Evolutionary conservation across 345 rosid species (phyloP), one percentile per base, ranked within the genome.

Genomic region (Citrus hindsii): DNA sequence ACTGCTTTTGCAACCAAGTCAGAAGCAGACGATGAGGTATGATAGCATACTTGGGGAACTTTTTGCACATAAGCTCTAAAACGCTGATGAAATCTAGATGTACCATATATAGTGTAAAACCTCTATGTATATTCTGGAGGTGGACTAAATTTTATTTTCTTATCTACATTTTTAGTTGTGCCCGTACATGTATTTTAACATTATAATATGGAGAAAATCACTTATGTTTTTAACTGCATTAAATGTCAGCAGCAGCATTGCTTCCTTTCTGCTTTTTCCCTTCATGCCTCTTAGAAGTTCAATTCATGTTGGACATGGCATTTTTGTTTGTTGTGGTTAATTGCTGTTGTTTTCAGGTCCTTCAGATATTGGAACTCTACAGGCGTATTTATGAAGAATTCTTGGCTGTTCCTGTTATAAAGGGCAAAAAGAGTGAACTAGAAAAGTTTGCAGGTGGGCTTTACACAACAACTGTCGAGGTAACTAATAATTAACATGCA

Each of bases 361-460:
- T 88, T 79, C 84, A 88, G 80, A 89, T 96, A 82, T 86, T 96
- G 93, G 98, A 94, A 77, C 91, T 96, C 10, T 96, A 96, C 81
- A 85, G 93, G 33, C 87, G 92, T 67, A 90, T 96, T 73, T 94
- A 96, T 77, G 97, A 96, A 86, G 98, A 92, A 77, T 94, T 84
- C 83, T 89, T 96, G 76, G 98, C 99, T 21, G 84, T 94, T 69
- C 99, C 99, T 65, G 92, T 96, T 75, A 82, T 93, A 69, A 96
- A 92, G 85, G 99, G 99, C 56, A 90, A 85, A 88, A 96, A 94
- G 88, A 96, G 97, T 89, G 99, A 96, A 87, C 81, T 88, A 82
- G 98, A 94, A 86, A 96, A 96, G 89, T 96, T 94, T 85, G 97
- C 98, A 78, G 99, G 97, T 71, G 99, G 97, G 66, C 93, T 89